These are phyloP conservation scores for Epichloe scottii DNA, from an alignment of 2,329 filamentous ascomycete genomes.

Conservation along the genomic window DNA sequence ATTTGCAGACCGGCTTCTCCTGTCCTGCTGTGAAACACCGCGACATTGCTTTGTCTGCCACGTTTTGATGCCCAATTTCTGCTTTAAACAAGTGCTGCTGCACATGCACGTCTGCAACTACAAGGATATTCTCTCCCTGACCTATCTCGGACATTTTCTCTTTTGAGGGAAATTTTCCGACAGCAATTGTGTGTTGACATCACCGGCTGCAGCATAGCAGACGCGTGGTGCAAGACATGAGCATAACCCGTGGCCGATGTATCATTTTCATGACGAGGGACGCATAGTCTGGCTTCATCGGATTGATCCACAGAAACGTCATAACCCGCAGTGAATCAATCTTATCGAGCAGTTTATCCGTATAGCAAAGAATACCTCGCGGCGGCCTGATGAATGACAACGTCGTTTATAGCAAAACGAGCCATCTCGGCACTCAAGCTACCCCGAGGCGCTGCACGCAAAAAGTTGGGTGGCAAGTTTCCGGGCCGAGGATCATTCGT, in stretches of 20 bases:
- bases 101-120: neutral
- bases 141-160: neutral
- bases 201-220: neutral
- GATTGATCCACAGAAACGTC: too few species aligned
- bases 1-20: neutral
- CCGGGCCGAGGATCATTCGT: too few species aligned
- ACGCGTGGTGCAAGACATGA: too few species aligned
- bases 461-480: too few species aligned
- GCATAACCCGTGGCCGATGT: too few species aligned
- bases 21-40: neutral
- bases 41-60: neutral
- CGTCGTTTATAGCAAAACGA: too few species aligned
- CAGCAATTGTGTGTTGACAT: neutral
- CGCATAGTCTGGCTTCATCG: neutral
- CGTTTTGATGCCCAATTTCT: neutral
- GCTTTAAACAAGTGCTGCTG: neutral
- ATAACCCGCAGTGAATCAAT: too few species aligned
- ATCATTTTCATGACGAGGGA: conserved; percentile 15
- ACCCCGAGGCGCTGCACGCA: too few species aligned
- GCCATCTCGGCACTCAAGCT: too few species aligned
- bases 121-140: neutral
- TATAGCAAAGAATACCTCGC: too few species aligned
- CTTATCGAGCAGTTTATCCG: too few species aligned
- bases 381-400: too few species aligned
- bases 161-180: neutral